Conservation (phyloP, 257 asterid genomes). For the Fraxinus excelsior region DNA sequence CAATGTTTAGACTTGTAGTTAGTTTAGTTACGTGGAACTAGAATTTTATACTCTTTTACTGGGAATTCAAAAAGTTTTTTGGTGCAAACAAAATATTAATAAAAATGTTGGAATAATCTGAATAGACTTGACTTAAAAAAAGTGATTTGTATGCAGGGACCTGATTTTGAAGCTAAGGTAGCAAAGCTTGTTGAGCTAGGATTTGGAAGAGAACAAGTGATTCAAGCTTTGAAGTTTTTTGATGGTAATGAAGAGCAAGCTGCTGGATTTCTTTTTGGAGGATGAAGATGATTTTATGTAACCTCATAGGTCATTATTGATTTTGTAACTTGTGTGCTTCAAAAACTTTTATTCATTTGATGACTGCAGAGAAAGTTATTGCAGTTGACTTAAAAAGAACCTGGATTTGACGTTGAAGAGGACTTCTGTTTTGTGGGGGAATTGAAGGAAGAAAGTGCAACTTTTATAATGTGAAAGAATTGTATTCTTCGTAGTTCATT, state of each 20-base stretch:
- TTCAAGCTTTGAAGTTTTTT: constrained; percentile 78
- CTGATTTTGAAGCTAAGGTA: constrained; percentile 87
- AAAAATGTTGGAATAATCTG: no score
- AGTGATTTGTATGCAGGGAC: constrained; percentile 46
- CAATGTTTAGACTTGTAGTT: neutral
- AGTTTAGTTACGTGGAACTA: neutral
- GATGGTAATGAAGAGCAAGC: constrained; percentile 96
- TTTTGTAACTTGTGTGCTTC: constrained; percentile 24
- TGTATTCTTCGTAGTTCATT: no score
- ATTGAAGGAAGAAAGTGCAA: no score
- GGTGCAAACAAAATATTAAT: no score
- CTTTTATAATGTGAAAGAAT: no score
- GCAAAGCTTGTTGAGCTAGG: constrained; percentile 87
- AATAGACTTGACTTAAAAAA: no score
- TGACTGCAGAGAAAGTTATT: constrained; percentile 29
- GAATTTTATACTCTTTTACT: neutral
- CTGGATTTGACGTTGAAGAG: neutral
- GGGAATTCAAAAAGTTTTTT: no score
- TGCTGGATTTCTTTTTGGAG: constrained; percentile 88
- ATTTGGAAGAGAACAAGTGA: constrained; percentile 81
- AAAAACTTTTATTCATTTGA: constrained; percentile 13
- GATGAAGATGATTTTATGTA: constrained; percentile 38
- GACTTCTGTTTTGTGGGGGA: neutral
- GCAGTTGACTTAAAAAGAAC: constrained; percentile 3
- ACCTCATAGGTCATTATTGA: neutral